Evolutionary conservation across 2,329 filamentous ascomycete species (phyloP).

Genomic region (Fusarium sp.): DNA sequence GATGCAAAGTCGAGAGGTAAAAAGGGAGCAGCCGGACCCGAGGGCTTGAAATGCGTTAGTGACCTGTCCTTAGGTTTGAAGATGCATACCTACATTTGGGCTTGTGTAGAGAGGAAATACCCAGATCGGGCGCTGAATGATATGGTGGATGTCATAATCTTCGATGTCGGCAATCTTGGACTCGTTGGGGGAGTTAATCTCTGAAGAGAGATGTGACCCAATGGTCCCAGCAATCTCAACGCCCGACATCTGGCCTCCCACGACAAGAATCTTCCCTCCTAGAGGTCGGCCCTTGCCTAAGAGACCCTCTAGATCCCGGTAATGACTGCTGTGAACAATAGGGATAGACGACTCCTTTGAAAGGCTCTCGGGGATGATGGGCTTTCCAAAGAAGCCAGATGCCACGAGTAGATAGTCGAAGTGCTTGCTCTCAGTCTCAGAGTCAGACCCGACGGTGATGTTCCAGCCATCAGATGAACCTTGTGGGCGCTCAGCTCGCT

Average conservation of each 20-base stretch:
- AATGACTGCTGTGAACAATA: conserved; percentile 78
- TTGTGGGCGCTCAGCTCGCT: conserved; percentile 55
- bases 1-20: conserved; percentile 81
- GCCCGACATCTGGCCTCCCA: conserved; percentile 88
- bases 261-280: conserved; percentile 77
- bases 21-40: conserved; percentile 70
- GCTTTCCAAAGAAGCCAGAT: conserved; percentile 82
- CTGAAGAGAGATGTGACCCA: conserved; percentile 79
- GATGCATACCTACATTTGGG: conserved; percentile 59
- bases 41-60: conserved; percentile 54
- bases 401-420: conserved; percentile 83
- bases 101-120: conserved; percentile 74
- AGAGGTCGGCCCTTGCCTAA: conserved; percentile 56
- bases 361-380: conserved; percentile 64
- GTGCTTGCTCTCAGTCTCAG: conserved; percentile 58
- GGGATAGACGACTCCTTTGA: conserved; percentile 59
- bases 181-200: conserved; percentile 66
- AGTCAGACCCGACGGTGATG: conserved; percentile 56
- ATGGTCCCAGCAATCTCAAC: conserved; percentile 83
- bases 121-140: conserved; percentile 81
- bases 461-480: conserved; percentile 60
- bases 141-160: conserved; percentile 75
- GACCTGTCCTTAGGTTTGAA: accelerated
- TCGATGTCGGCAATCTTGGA: conserved; percentile 60
- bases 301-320: conserved; percentile 69